phyloP scores from a whole-genome alignment of 148 eudicot species.

The Rhododendron simsii region DNA sequence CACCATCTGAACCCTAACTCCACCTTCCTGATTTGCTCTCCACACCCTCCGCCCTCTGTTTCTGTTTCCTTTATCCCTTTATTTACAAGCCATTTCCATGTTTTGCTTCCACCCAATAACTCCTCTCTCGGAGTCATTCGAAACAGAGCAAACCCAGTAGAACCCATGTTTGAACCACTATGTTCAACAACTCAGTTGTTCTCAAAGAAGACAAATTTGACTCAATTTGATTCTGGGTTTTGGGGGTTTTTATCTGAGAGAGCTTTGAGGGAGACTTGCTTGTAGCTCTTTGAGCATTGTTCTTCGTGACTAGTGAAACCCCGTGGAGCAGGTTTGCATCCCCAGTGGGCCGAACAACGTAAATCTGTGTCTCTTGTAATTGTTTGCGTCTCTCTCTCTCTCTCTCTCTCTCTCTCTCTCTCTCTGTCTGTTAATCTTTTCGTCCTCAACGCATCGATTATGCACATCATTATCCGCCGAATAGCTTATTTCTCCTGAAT shows the following conservation, averaged over 20 bases:
- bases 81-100: constrained; percentile 6
- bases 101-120: not conserved
- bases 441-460: too few relatives aligned
- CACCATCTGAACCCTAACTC: constrained; percentile 70
- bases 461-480: not conserved
- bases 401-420: too few relatives aligned
- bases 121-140: not conserved
- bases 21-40: constrained; percentile 53
- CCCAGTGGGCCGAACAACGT: too few relatives aligned
- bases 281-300: too few relatives aligned
- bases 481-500: not conserved
- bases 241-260: too few relatives aligned
- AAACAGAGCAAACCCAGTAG: not conserved
- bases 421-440: too few relatives aligned
- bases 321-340: too few relatives aligned
- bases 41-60: constrained; percentile 22
- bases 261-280: too few relatives aligned
- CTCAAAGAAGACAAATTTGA: not conserved
- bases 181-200: not conserved
- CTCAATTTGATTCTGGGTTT: not conserved
- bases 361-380: too few relatives aligned
- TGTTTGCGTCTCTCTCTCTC: too few relatives aligned
- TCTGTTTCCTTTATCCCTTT: constrained; percentile 5
- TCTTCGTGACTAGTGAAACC: too few relatives aligned
- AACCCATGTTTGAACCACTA: not conserved